Evolutionary conservation across 1,284 basidiomycete genomes (phyloP), one percentile per base, ranked within the genome.

Genomic region (Sporisorium reilianum): DNA sequence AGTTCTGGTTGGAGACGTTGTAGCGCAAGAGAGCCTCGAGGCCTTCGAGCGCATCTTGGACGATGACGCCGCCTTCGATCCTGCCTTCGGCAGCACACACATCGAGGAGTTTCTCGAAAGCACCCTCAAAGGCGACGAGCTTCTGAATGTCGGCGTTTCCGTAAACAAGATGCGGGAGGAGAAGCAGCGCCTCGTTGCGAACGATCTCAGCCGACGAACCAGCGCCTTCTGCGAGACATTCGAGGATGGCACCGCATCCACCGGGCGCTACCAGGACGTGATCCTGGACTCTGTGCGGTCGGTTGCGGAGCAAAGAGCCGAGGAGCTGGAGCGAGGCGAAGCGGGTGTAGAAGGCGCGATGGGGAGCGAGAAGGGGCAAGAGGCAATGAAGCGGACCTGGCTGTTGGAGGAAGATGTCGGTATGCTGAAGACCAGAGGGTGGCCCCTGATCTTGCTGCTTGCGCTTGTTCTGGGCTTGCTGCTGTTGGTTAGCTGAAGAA

Each of bases 1-100:
- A 98, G 85, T 95, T 97, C 88, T 97, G 95, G 86, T 98, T 99
- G 4, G 95, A 96, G 26, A 91, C 90, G 85, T 99, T 98, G 87
- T 94, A 96, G 26, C 93, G 89, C 67, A 99, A 87, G 28, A 99
- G 87, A 6, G 89, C 89, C 77, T 95, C 94, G 23, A 96, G 90
- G 71, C 92, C 94, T 11, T 90, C 88, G 59, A 99, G 87, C 11
- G 93, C 93, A 77, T 96, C 92, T 77, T 94, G 91, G 0, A 94
- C 91, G 40, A 94, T 91, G 65, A 92, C 88, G 8, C 95, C 95
- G n/a, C 84, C 80, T 77, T 98, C 95, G 40, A 96, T 88, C 0
- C 97, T 94, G 41, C 94, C 93, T 85, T 97, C 96, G 64, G 90
- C 88, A 8, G 90, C 89, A 68, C 98, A 89, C 51, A 94, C 94